phyloP scores from a whole-genome alignment of 2,329 filamentous ascomycete species.

The Aspergillus tubingensis region DNA sequence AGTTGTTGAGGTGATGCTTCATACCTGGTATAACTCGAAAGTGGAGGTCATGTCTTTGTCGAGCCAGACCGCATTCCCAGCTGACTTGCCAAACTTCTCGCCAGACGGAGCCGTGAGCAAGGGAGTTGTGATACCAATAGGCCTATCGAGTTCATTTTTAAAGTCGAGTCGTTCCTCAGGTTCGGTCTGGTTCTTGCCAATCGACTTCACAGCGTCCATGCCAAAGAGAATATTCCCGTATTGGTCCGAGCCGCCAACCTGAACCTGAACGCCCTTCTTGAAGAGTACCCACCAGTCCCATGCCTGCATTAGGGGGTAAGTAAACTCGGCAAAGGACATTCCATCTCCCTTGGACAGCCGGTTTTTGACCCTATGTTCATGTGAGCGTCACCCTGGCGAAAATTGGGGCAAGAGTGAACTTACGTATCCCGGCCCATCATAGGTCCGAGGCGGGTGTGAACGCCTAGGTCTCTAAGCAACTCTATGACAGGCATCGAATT shows the following conservation, averaged over 20 bases:
- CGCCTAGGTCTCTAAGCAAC: conserved; percentile 72
- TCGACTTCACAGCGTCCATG: conserved; percentile 78
- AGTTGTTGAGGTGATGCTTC: conserved; percentile 13
- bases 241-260: conserved; percentile 94
- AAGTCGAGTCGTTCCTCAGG: conserved; percentile 43
- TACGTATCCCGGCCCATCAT: conserved; percentile 88
- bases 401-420: conserved; percentile 41
- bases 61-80: conserved; percentile 92
- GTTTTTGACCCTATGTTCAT: conserved; percentile 65
- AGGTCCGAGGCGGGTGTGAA: conserved; percentile 73
- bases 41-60: conserved; percentile 75
- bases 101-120: conserved; percentile 83
- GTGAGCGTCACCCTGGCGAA: neutral
- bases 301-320: conserved; percentile 88
- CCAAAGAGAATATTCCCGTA: conserved; percentile 94
- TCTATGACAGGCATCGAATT: conserved; percentile 71
- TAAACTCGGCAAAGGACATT: conserved; percentile 92
- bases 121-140: conserved; percentile 87
- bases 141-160: conserved; percentile 47
- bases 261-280: conserved; percentile 70
- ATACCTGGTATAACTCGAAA: conserved; percentile 79
- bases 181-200: conserved; percentile 54
- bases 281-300: conserved; percentile 97
- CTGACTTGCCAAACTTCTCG: conserved; percentile 91
- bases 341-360: conserved; percentile 84